Base-by-base conservation (phyloP, 2,329 filamentous ascomycete species). In the Colletotrichum lindemuthianum region DNA sequence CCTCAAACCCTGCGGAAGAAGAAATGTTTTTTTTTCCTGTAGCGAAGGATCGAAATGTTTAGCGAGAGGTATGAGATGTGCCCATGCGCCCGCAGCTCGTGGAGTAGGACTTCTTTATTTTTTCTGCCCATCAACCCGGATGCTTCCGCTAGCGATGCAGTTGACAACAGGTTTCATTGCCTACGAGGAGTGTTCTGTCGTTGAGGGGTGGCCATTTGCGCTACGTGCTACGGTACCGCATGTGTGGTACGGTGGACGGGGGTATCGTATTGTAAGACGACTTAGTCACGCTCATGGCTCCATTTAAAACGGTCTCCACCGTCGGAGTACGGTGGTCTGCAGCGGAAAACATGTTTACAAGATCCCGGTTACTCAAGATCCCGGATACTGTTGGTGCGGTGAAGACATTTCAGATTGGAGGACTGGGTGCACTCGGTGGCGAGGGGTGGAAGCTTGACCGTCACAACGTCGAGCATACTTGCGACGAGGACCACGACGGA, bases 81-180 rank as follows among this genome's bases (percentile, higher is more conserved):
- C 24, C 24, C 24, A 24, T 24, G 24, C 24, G 24, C 24, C 24
- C 24, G 24, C 24, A 24, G 24, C 24, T 24, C 24, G 24, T 24
- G 24, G 24, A 24, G 24, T n/a, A 24, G 24, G 24, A 24, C 24
- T 24, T 24, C 24, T 24, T 5, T 47, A 24, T 73, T 71, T 69
- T 65, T 53, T 66, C 60, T 60, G 68, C 67, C 54, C 65, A 71
- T 69, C 71, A 71, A 41, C 51, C 34, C 47, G 50, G 60, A 37
- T 50, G 40, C 24, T 55, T 60, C 57, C 56, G 50, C 16, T 41
- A 37, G 9, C 11, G 43, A n/a, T 54, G 58, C 50, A 48, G 36
- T 24, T 4, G 24, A 24, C 24, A 24, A 24, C 24, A 24, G 24
- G 24, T 24, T 24, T 3, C 24, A 24, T 5, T 24, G 24, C 24